phyloP scores from a whole-genome alignment of 768 basidiomycete genomes.

The Tylopilus sp. region DNA sequence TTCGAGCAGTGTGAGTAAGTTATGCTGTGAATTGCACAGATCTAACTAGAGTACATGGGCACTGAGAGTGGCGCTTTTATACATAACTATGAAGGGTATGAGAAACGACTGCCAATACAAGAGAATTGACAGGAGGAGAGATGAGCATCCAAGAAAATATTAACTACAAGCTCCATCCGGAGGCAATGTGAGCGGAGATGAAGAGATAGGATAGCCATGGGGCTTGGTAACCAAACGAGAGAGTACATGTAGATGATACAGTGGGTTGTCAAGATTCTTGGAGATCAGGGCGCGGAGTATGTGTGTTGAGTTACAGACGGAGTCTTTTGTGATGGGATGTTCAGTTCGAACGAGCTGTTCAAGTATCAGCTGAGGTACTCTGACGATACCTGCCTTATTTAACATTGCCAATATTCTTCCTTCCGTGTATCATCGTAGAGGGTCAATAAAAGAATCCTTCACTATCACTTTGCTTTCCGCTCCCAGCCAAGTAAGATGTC shows the following conservation, averaged over 20 bases:
- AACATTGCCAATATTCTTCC: background rate
- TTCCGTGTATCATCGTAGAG: background rate
- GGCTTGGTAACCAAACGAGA: background rate
- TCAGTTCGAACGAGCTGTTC: background rate
- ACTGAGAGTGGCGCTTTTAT: too few relatives aligned
- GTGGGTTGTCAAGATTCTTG: background rate
- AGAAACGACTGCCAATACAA: too few relatives aligned
- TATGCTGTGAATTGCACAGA: too few relatives aligned
- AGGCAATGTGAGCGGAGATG: too few relatives aligned
- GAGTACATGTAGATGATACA: background rate
- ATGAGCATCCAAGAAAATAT: too few relatives aligned
- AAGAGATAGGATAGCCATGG: background rate
- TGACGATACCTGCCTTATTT: background rate
- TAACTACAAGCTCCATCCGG: too few relatives aligned
- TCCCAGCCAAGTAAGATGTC: too few relatives aligned
- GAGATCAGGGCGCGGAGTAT: background rate
- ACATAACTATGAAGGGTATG: too few relatives aligned
- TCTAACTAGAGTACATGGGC: too few relatives aligned
- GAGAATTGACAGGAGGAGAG: too few relatives aligned
- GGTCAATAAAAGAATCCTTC: background rate
- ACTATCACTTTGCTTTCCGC: too few relatives aligned
- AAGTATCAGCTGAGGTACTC: background rate
- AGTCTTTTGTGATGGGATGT: background rate
- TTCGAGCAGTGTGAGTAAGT: too few relatives aligned
- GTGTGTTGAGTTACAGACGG: background rate